phyloP scores from a whole-genome alignment of 208 protist species.

The Trypanosoma mega region DNA sequence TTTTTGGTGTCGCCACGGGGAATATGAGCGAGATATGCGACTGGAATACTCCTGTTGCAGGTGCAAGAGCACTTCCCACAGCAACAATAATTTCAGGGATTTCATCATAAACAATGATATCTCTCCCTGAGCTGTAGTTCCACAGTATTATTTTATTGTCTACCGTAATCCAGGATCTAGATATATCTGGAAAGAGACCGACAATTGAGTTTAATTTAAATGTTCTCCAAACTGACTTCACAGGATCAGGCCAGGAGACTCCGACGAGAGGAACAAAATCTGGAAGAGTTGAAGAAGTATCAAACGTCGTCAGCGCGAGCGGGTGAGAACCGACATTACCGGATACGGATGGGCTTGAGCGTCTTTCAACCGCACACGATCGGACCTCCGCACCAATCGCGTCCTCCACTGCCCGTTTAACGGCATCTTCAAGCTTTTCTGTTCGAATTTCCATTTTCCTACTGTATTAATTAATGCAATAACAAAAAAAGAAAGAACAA shows the following conservation, averaged over 20 bases:
- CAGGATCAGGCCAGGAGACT: slow-evolving; percentile 69
- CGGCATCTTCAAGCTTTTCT: slow-evolving; percentile 23
- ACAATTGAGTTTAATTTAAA: slow-evolving; percentile 66
- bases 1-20: slow-evolving; percentile 70
- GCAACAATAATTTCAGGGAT: slow-evolving; percentile 82
- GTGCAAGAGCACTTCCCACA: slow-evolving; percentile 62
- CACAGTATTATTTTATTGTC: slow-evolving; percentile 86
- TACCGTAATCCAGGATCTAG: slow-evolving; percentile 82
- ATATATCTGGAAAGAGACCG: slow-evolving; percentile 74
- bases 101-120: slow-evolving; percentile 84
- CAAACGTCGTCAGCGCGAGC: slow-evolving; percentile 57
- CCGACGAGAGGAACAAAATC: slow-evolving; percentile 74
- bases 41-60: slow-evolving; percentile 67
- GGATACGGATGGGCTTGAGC: slow-evolving; percentile 43
- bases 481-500: slow-evolving; percentile 7
- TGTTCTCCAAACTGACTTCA: slow-evolving; percentile 65
- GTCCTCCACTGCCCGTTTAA: slow-evolving; percentile 51
- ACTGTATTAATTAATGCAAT: background rate
- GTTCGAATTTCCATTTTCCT: slow-evolving; percentile 20
- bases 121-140: slow-evolving; percentile 72
- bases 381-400: slow-evolving; percentile 52
- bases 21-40: slow-evolving; percentile 78
- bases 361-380: slow-evolving; percentile 30
- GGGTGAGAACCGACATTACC: slow-evolving; percentile 65
- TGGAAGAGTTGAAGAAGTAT: slow-evolving; percentile 74